These are phyloP conservation scores for Ustilago trichophora DNA, from an alignment of 1,284 basidiomycete genomes.

Conservation along the genomic window DNA sequence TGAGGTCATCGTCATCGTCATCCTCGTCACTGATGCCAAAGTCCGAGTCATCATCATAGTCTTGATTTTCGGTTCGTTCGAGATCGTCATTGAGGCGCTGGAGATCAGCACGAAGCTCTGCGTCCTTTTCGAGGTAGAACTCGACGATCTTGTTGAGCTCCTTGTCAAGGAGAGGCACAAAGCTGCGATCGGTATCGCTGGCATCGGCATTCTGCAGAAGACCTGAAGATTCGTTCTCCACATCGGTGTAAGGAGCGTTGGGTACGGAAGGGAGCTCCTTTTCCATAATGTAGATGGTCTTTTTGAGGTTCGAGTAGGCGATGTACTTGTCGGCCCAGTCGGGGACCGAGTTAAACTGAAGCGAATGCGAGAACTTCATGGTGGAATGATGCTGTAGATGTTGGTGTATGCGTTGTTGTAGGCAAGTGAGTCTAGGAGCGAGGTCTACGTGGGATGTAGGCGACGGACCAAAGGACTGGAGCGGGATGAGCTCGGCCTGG, in stretches of 20 bases:
- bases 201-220: slow-evolving; percentile 39
- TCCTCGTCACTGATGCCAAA: slow-evolving; percentile 70
- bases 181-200: slow-evolving; percentile 57
- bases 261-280: slow-evolving; percentile 50
- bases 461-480: slow-evolving; percentile 27
- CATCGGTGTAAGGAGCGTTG: slow-evolving; percentile 29
- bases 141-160: slow-evolving; percentile 83
- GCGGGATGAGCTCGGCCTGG: slow-evolving; percentile 34
- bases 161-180: slow-evolving; percentile 74
- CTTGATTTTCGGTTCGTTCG: slow-evolving; percentile 53
- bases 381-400: slow-evolving; percentile 16
- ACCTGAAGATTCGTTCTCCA: slow-evolving; percentile 60
- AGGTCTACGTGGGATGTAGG: not conserved
- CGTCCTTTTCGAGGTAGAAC: slow-evolving; percentile 76
- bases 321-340: slow-evolving; percentile 97
- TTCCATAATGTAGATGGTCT: slow-evolving; percentile 64
- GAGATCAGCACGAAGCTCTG: slow-evolving; percentile 69
- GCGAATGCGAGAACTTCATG: slow-evolving; percentile 72
- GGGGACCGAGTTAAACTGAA: slow-evolving; percentile 91
- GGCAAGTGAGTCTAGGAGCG: slow-evolving; percentile 8
- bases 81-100: slow-evolving; percentile 51
- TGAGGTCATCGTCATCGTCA: slow-evolving; percentile 68
- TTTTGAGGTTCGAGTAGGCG: slow-evolving; percentile 65
- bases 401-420: slow-evolving; percentile 11
- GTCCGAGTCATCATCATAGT: slow-evolving; percentile 74